Percentiles rank a stretch among this genome's conserved stretches.
These are phyloP conservation scores for Bipolaris victoriae DNA, from an alignment of 2,329 filamentous ascomycete species.

Conservation along the genomic window DNA sequence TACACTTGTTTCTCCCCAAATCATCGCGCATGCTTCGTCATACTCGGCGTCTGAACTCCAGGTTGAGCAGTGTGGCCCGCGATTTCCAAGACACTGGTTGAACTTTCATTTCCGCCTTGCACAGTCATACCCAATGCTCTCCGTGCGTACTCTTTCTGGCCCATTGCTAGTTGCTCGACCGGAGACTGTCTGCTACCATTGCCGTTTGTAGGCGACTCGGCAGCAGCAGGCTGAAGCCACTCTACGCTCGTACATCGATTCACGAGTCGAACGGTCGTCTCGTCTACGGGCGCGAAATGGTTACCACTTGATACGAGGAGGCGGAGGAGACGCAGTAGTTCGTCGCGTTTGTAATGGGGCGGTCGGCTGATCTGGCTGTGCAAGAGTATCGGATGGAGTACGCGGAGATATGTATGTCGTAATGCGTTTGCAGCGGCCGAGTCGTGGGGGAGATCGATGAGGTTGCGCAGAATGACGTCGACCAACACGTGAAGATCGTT, in stretches of 20 bases:
- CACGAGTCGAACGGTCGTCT: slow-evolving; percentile 78
- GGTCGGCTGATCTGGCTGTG: slow-evolving; percentile 89
- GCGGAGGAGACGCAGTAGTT: slow-evolving; percentile 76
- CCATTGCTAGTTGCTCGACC: slow-evolving; percentile 30
- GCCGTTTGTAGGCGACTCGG: slow-evolving; percentile 29
- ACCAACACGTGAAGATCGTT: slow-evolving; percentile 94
- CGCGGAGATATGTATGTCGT: slow-evolving; percentile 91
- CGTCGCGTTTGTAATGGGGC: slow-evolving; percentile 89
- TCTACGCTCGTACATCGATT: slow-evolving; percentile 74
- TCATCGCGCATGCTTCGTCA: slow-evolving; percentile 29
- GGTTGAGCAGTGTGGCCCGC: slow-evolving; percentile 50
- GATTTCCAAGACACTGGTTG: slow-evolving; percentile 49
- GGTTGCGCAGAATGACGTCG: slow-evolving; percentile 93
- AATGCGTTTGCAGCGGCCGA: slow-evolving; percentile 60
- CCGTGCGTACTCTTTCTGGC: slow-evolving; percentile 48
- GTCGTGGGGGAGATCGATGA: slow-evolving; percentile 93
- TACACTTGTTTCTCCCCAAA: background rate
- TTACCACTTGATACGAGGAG: slow-evolving; percentile 69
- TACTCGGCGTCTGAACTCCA: slow-evolving; percentile 51
- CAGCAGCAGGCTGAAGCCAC: slow-evolving; percentile 60
- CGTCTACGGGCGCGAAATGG: slow-evolving; percentile 81
- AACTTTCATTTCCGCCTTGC: slow-evolving; percentile 44
- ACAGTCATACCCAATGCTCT: slow-evolving; percentile 50
- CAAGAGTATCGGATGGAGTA: slow-evolving; percentile 85
- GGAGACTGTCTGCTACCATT: slow-evolving; percentile 32